Evolutionary conservation across 106 monocot genomes (phyloP).

Genomic region (Dioscorea alata): DNA sequence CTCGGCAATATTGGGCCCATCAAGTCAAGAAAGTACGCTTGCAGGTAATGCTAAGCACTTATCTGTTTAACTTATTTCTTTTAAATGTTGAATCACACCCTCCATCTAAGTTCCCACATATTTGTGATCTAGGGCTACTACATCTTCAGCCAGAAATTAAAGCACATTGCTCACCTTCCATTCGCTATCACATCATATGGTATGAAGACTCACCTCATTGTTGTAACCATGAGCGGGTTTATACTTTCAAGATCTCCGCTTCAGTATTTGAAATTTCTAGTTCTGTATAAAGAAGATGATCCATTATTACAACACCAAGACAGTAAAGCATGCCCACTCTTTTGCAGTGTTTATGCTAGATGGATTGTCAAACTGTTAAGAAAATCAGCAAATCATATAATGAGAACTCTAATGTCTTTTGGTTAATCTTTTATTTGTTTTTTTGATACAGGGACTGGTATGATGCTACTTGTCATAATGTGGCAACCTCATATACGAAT

Average conservation of each 20-base stretch:
- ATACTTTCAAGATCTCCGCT: too few species aligned
- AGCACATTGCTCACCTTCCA: constrained; percentile 79
- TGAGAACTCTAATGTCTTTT: too few species aligned
- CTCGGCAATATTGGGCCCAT: constrained; percentile 80
- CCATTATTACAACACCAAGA: too few species aligned
- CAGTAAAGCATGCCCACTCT: too few species aligned
- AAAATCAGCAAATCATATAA: too few species aligned
- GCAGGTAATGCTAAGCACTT: constrained; percentile 39
- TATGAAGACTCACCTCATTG: constrained; percentile 10
- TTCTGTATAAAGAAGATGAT: too few species aligned
- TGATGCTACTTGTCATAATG: constrained; percentile 71
- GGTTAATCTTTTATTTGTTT: neutral
- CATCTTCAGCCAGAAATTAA: constrained; percentile 85
- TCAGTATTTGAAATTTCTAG: too few species aligned
- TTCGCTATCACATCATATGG: constrained; percentile 71
- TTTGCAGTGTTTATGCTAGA: too few species aligned
- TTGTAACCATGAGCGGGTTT: neutral
- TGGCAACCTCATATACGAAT: constrained; percentile 69
- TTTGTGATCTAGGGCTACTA: constrained; percentile 78
- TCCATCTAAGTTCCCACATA: neutral
- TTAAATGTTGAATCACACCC: too few species aligned
- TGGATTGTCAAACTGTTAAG: too few species aligned
- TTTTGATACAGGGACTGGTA: constrained; percentile 54
- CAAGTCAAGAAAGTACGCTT: constrained; percentile 91
- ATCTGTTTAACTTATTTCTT: too few species aligned